Evolutionary conservation across 2,329 filamentous ascomycete genomes (phyloP).

Genomic region (Aphanoascus verrucosus): DNA sequence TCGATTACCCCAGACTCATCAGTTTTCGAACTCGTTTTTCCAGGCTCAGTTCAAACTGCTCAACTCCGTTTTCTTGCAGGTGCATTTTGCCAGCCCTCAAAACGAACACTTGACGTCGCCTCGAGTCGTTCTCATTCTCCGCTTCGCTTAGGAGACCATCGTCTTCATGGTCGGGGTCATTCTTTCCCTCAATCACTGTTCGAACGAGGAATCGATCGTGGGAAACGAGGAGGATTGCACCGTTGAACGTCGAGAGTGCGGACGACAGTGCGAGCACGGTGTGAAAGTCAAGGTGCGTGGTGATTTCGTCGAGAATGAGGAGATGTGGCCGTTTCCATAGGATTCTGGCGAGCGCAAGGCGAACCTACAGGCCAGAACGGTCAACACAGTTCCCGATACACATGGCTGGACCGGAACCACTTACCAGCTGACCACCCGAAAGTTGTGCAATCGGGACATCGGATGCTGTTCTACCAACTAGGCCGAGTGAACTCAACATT

Average conservation of each 20-base stretch:
- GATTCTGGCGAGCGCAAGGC: constrained; percentile 57
- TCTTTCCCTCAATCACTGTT: constrained; percentile 56
- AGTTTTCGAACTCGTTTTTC: constrained; percentile 41
- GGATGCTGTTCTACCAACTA: constrained; percentile 59
- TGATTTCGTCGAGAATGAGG: constrained; percentile 68
- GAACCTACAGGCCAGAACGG: constrained; percentile 30
- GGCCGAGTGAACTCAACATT: constrained; percentile 56
- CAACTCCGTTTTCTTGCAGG: constrained; percentile 49
- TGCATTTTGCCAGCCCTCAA: constrained; percentile 49
- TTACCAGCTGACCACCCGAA: constrained; percentile 67
- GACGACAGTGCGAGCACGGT: constrained; percentile 62
- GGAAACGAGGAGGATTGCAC: constrained; percentile 64
- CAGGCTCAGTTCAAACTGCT: constrained; percentile 54
- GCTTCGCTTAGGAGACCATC: constrained; percentile 29
- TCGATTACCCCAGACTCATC: constrained; percentile 15
- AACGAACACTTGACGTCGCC: constrained; percentile 50
- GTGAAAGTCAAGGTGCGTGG: constrained; percentile 75
- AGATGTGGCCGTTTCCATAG: constrained; percentile 60
- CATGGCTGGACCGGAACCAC: background rate
- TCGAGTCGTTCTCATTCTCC: constrained; percentile 33
- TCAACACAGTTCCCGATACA: background rate
- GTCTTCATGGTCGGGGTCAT: constrained; percentile 32
- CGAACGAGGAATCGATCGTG: constrained; percentile 76
- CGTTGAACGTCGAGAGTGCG: constrained; percentile 57
- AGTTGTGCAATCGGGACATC: constrained; percentile 63